Evolutionary conservation across 441 rosid species (phyloP), one percentile per base, ranked within the genome.

Genomic region (Erysimum cheiri): DNA sequence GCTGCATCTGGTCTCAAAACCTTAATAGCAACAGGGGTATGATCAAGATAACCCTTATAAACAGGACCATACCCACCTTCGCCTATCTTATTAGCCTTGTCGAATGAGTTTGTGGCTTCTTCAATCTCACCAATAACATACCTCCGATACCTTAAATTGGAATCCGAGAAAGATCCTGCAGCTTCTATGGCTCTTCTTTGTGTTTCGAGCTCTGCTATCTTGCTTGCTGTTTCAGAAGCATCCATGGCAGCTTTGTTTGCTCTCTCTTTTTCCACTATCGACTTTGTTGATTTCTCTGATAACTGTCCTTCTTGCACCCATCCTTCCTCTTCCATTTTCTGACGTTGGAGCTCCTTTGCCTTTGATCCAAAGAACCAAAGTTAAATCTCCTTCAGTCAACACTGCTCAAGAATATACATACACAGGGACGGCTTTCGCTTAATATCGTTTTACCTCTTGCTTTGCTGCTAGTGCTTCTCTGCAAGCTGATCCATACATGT

Each of bases 401-500:
- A 64, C 72, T 48, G 55, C 19, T 17, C 39, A 41, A 13, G 35
- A 73, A 40, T 17, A 59, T 40, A 40, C 32, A 31, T 13, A 41
- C 6, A 75, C 43, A 52, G 8, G n/a, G 64, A 53, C 7, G 0
- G 9, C 28, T 52, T 28, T 59, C 14, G 7, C 29, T 24, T 41
- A 17, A 13, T 31, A 31, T 13, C 0, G 6, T 13, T 39, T 41
- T 74, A 88, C 98, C 96, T 87, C 85, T 72, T 92, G 89, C 76
- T 88, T 87, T 43, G 95, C 97, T 49, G 79, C 72, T 29, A 92
- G 80, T 53, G 97, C 98, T 87, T 90, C 97, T 80, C 77, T 90
- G 80, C 99, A 95, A 33, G 98, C 99, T 39, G 83, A 80, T 59
- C 86, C 84, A 74, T 95, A 95, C 87, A 92, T 72, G 36, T 88